These are phyloP conservation scores for Eragrostis nindensis DNA, from an alignment of 176 grass and related monocot species.

Conservation along the genomic window DNA sequence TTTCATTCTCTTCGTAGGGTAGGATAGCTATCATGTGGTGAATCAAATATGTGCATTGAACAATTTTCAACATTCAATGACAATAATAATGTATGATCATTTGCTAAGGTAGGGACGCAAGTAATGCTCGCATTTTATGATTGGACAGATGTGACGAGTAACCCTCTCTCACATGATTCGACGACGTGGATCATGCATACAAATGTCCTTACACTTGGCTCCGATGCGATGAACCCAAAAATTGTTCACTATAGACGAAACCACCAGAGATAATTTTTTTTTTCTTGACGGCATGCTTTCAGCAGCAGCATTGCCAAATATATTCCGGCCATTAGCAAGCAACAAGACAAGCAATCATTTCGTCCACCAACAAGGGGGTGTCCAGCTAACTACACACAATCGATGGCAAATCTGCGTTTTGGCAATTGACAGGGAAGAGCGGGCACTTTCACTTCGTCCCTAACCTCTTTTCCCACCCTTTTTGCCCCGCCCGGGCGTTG, in stretches of 20 bases:
- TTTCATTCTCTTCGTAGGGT: background rate
- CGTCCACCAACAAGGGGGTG: constrained; percentile 34
- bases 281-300: constrained; percentile 27
- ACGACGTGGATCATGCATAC: background rate
- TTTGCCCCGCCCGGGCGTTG: background rate
- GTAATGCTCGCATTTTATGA: background rate
- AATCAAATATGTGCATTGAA: background rate
- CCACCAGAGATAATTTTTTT: constrained; percentile 4
- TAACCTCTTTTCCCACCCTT: background rate
- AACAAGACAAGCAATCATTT: constrained; percentile 30
- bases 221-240: too few relatives aligned
- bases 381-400: constrained; percentile 24
- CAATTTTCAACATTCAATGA: background rate
- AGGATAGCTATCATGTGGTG: background rate
- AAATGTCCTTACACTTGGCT: background rate
- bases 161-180: background rate
- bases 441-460: constrained; percentile 38
- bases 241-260: too few relatives aligned
- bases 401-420: constrained; percentile 33
- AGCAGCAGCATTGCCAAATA: constrained; percentile 24
- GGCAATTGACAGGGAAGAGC: constrained; percentile 23
- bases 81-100: background rate
- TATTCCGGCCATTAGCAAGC: constrained; percentile 18
- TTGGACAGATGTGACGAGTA: background rate
- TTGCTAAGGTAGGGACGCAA: background rate